phyloP scores from a whole-genome alignment of 2,329 filamentous ascomycete species.

The Exophiala mesophila region DNA sequence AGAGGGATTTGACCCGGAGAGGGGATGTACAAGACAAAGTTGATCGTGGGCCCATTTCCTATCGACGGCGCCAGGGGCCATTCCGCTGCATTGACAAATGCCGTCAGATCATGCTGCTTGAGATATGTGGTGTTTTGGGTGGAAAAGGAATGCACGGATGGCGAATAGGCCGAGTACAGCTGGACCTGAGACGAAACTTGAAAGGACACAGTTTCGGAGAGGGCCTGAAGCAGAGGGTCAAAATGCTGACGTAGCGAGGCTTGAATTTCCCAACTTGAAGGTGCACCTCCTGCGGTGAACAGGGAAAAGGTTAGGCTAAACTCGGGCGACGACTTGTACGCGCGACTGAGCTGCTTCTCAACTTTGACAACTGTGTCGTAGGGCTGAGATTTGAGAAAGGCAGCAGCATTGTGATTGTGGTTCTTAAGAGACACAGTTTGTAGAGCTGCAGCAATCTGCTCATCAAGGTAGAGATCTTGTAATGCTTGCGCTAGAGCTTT shows the following conservation, averaged over 20 bases:
- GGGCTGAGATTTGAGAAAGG: slow-evolving; percentile 36
- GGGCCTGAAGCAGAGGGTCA: slow-evolving; percentile 70
- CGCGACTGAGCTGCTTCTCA: slow-evolving; percentile 67
- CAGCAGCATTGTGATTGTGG: slow-evolving; percentile 29
- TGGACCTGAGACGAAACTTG: slow-evolving; percentile 96
- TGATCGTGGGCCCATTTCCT: slow-evolving; percentile 81
- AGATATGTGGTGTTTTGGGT: slow-evolving; percentile 44
- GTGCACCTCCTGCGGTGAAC: slow-evolving; percentile 72
- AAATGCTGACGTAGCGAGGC: slow-evolving; percentile 75
- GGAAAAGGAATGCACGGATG: slow-evolving; percentile 56
- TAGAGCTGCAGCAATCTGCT: slow-evolving; percentile 78
- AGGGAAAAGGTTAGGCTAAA: slow-evolving; percentile 96
- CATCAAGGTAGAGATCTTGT: slow-evolving; percentile 74
- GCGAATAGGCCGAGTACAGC: slow-evolving; percentile 70
- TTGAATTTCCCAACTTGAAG: slow-evolving; percentile 90
- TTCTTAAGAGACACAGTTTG: slow-evolving; percentile 34
- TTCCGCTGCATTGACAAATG: slow-evolving; percentile 95
- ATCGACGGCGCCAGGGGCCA: slow-evolving; percentile 96
- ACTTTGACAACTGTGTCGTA: slow-evolving; percentile 54
- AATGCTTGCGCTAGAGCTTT: slow-evolving; percentile 71
- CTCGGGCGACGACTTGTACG: slow-evolving; percentile 84
- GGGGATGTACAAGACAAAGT: slow-evolving; percentile 89
- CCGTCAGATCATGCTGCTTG: slow-evolving; percentile 79
- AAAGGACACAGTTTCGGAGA: slow-evolving; percentile 85
- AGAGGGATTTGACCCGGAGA: slow-evolving; percentile 60